These are phyloP conservation scores for Cynara cardunculus DNA, from an alignment of 129 eudicot species.

Conservation along the genomic window DNA sequence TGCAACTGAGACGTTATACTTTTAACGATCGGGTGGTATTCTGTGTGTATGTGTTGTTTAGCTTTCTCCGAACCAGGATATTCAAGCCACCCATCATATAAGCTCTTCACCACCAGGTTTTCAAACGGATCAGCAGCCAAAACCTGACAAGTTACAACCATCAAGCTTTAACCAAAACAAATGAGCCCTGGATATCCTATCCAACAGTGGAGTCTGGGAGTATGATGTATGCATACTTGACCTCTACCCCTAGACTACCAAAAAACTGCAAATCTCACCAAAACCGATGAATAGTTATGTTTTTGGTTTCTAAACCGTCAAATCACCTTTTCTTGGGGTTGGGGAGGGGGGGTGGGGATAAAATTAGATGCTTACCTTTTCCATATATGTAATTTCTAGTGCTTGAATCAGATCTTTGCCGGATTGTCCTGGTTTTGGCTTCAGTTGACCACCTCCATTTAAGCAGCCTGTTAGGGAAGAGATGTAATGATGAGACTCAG, in stretches of 20 bases:
- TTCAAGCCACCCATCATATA: slow-evolving; percentile 76
- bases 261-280: not conserved
- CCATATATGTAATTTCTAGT: slow-evolving; percentile 64
- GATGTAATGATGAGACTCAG: not conserved
- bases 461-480: slow-evolving; percentile 58
- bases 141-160: slow-evolving; percentile 40
- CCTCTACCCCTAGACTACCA: not conserved
- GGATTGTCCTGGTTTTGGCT: slow-evolving; percentile 80
- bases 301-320: not conserved
- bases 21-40: slow-evolving; percentile 75
- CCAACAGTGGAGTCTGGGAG: not conserved
- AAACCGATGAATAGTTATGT: not conserved
- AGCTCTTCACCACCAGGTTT: slow-evolving; percentile 51
- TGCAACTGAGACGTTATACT: slow-evolving; percentile 72
- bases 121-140: slow-evolving; percentile 63
- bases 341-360: not conserved
- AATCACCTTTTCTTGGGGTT: not conserved
- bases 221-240: not conserved
- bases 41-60: slow-evolving; percentile 62
- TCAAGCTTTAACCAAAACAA: not conserved
- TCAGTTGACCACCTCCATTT: slow-evolving; percentile 97
- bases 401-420: slow-evolving; percentile 78
- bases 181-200: not conserved
- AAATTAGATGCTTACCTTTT: slow-evolving; percentile 44
- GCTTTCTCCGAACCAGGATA: slow-evolving; percentile 88